phyloP scores from a whole-genome alignment of 768 basidiomycete genomes.

The Tephrocybe sp. region DNA sequence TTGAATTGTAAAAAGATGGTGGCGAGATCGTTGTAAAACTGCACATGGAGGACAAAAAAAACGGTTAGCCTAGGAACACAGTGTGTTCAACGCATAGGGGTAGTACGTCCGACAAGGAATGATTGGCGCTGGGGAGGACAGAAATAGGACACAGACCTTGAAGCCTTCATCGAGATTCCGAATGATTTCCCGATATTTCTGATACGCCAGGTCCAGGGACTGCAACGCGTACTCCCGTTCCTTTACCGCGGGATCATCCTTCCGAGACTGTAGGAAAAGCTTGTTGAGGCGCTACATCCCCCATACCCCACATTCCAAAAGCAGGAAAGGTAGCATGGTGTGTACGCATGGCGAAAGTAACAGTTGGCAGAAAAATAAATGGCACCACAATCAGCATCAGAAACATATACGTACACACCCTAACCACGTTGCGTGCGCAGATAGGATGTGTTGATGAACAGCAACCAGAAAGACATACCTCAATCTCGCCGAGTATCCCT shows the following conservation, averaged over 20 bases:
- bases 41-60: neutral
- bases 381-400: neutral
- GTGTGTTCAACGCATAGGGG: neutral
- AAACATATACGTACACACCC: neutral
- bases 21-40: conserved; percentile 91
- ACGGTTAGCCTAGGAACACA: neutral
- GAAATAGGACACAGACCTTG: conserved; percentile 47
- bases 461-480: conserved; percentile 42
- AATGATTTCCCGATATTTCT: conserved; percentile 82
- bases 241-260: conserved; percentile 73
- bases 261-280: conserved; percentile 70
- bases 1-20: conserved; percentile 72
- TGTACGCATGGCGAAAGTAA: neutral
- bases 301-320: neutral
- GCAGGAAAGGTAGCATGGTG: neutral
- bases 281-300: conserved; percentile 54
- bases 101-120: neutral
- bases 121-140: conserved; percentile 1
- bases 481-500: conserved; percentile 61
- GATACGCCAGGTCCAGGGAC: conserved; percentile 79
- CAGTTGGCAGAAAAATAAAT: neutral
- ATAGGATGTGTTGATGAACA: neutral
- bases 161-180: conserved; percentile 87
- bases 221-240: conserved; percentile 81
- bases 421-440: neutral